A percentile compares a stretch with the other conserved stretches of the same genome.
phyloP scores from a whole-genome alignment of 768 basidiomycete genomes.

The Boletus reticuloceps region DNA sequence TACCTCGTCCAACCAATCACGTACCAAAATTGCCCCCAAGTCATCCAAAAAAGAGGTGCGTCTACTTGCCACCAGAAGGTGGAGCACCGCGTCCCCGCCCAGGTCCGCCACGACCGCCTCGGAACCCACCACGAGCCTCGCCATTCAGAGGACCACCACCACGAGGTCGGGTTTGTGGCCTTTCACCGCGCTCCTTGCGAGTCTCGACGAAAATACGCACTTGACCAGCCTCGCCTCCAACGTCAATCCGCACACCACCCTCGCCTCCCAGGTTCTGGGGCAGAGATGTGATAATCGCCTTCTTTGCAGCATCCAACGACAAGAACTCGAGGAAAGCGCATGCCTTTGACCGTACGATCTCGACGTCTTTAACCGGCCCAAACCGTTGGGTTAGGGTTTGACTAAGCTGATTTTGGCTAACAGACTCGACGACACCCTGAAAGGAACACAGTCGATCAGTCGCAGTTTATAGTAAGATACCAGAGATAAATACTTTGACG shows the following conservation, averaged over 20 bases:
- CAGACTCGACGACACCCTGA: slow-evolving; percentile 70
- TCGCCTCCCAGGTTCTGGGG: slow-evolving; percentile 74
- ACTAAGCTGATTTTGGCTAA: slow-evolving; percentile 51
- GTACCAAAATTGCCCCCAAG: neutral
- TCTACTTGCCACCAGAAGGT: slow-evolving; percentile 26
- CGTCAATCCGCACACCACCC: slow-evolving; percentile 80
- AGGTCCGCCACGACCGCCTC: slow-evolving; percentile 44
- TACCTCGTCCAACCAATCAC: neutral
- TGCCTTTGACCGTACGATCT: slow-evolving; percentile 83
- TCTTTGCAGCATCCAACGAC: slow-evolving; percentile 73
- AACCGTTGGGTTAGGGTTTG: slow-evolving; percentile 58
- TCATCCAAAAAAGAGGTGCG: neutral
- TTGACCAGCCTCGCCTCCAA: slow-evolving; percentile 49
- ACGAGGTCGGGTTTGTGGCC: slow-evolving; percentile 60
- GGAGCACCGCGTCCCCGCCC: slow-evolving; percentile 42
- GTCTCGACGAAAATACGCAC: slow-evolving; percentile 78
- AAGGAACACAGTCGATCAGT: slow-evolving; percentile 8
- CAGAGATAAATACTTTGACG: slow-evolving; percentile 65
- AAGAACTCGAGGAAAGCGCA: slow-evolving; percentile 95
- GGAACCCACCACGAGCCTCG: slow-evolving; percentile 44
- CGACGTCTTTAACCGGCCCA: slow-evolving; percentile 80
- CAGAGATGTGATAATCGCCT: slow-evolving; percentile 77
- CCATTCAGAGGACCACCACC: slow-evolving; percentile 58
- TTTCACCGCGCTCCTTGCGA: slow-evolving; percentile 87
- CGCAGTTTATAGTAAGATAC: neutral